Conservation (phyloP, 192 early-diverging fungal species). For the Coemansia biformis region DNA sequence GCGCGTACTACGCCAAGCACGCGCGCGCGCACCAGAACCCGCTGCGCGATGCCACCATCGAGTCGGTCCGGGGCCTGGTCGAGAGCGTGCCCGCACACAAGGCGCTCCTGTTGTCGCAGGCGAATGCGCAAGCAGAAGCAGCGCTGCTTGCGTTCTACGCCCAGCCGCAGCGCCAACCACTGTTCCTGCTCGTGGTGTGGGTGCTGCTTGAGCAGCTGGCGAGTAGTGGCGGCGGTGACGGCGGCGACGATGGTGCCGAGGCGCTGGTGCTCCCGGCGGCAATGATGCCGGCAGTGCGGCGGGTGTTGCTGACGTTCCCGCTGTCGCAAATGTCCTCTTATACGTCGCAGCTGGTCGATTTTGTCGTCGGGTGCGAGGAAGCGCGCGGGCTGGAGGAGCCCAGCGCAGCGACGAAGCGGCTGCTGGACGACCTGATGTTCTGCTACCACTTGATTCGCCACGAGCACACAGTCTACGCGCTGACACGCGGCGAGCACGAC, state of each 20-base stretch:
- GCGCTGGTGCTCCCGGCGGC: not conserved
- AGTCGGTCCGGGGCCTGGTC: constrained; percentile 24
- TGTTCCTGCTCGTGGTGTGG: constrained; percentile 68
- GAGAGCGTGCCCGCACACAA: constrained; percentile 24
- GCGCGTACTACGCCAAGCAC: constrained; percentile 30
- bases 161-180: constrained; percentile 55
- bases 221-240: no score
- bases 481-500: constrained; percentile 58
- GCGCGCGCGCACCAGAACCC: no score
- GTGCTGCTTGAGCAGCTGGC: constrained; percentile 38
- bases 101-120: constrained; percentile 12
- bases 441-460: constrained; percentile 62
- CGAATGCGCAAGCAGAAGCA: constrained; percentile 18
- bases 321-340: constrained; percentile 65
- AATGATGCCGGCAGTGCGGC: constrained; percentile 52
- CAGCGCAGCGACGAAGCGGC: constrained; percentile 21
- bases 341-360: constrained; percentile 63
- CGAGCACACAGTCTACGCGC: constrained; percentile 64
- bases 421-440: constrained; percentile 68
- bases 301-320: constrained; percentile 63
- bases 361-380: constrained; percentile 48
- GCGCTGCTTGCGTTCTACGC: constrained; percentile 55
- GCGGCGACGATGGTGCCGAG: no score
- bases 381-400: constrained; percentile 15
- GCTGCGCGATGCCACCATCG: not conserved